Evolutionary conservation across 495 filamentous ascomycete genomes (phyloP).

Genomic region (Penicillium ochrochloron): DNA sequence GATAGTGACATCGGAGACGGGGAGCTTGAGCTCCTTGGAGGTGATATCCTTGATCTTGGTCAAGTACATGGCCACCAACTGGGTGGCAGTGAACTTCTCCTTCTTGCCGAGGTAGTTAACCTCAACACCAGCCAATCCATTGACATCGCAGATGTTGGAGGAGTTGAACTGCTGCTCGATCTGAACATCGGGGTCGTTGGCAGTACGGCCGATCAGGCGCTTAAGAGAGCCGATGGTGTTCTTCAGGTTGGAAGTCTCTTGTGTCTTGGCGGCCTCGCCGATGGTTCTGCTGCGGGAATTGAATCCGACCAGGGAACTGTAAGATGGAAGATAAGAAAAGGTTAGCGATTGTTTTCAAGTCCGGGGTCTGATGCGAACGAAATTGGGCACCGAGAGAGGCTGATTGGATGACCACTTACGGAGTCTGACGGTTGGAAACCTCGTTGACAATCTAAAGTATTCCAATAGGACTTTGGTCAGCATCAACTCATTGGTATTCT

Average conservation of each 20-base stretch:
- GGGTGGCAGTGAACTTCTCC: slow-evolving; percentile 87
- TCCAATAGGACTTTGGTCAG: slow-evolving; percentile 28
- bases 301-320: slow-evolving; percentile 91
- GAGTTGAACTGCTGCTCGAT: slow-evolving; percentile 91
- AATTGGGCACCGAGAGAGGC: slow-evolving; percentile 10
- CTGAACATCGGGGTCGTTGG: slow-evolving; percentile 88
- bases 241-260: slow-evolving; percentile 99
- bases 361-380: slow-evolving; percentile 20
- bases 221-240: slow-evolving; percentile 95
- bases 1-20: slow-evolving; percentile 93
- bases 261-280: slow-evolving; percentile 94
- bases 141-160: slow-evolving; percentile 83
- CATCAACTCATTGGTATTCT: slow-evolving; percentile 14
- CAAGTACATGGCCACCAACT: slow-evolving; percentile 93
- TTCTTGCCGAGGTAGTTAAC: slow-evolving; percentile 94
- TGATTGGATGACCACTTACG: slow-evolving; percentile 64
- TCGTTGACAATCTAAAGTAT: slow-evolving; percentile 90
- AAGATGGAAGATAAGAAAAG: slow-evolving; percentile 25
- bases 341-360: slow-evolving; percentile 29
- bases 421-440: slow-evolving; percentile 96
- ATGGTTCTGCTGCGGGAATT: slow-evolving; percentile 90
- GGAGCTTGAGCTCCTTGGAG: slow-evolving; percentile 83
- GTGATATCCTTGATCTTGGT: slow-evolving; percentile 91
- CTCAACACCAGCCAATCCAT: slow-evolving; percentile 93
- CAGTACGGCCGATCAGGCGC: slow-evolving; percentile 82